These are phyloP conservation scores for Aechmea fasciata DNA, from an alignment of 176 grass and related monocot species.

Conservation along the genomic window DNA sequence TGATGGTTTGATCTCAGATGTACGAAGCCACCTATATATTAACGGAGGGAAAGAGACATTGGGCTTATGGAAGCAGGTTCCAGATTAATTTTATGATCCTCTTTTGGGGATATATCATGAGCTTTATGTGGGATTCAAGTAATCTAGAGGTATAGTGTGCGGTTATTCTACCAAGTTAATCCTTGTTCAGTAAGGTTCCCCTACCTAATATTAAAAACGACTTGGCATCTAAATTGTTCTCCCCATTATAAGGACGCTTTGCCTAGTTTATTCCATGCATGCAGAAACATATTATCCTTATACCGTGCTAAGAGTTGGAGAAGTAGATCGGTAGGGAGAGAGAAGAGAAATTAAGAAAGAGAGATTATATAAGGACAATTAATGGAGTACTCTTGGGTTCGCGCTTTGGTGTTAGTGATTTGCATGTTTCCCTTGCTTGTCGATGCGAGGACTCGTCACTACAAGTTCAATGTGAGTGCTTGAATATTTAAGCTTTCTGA, in stretches of 20 bases:
- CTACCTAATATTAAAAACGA: slow-evolving; percentile 72
- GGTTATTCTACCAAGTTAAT: slow-evolving; percentile 33
- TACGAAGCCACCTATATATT: not conserved
- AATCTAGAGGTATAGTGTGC: slow-evolving; percentile 15
- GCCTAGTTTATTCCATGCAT: slow-evolving; percentile 28
- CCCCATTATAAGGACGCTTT: slow-evolving; percentile 32
- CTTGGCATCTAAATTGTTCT: slow-evolving; percentile 46
- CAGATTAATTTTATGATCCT: not conserved
- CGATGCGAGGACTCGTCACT: slow-evolving; percentile 38
- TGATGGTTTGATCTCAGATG: not conserved
- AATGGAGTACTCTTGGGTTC: not conserved
- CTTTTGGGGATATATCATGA: not conserved
- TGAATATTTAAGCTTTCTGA: slow-evolving; percentile 1
- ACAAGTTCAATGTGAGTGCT: slow-evolving; percentile 66
- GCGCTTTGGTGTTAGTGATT: slow-evolving; percentile 13
- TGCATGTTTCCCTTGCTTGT: slow-evolving; percentile 29
- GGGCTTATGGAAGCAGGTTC: not conserved
- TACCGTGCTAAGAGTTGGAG: not conserved
- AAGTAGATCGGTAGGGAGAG: not conserved
- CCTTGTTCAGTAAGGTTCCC: slow-evolving; percentile 50
- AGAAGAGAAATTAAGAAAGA: not conserved
- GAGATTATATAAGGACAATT: too few relatives aligned
- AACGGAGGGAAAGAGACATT: slow-evolving; percentile 23
- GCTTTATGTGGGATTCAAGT: slow-evolving; percentile 55
- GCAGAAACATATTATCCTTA: not conserved